Base-by-base conservation (phyloP, 352 stramenopile genomes). In the Pythium brachiatum region DNA sequence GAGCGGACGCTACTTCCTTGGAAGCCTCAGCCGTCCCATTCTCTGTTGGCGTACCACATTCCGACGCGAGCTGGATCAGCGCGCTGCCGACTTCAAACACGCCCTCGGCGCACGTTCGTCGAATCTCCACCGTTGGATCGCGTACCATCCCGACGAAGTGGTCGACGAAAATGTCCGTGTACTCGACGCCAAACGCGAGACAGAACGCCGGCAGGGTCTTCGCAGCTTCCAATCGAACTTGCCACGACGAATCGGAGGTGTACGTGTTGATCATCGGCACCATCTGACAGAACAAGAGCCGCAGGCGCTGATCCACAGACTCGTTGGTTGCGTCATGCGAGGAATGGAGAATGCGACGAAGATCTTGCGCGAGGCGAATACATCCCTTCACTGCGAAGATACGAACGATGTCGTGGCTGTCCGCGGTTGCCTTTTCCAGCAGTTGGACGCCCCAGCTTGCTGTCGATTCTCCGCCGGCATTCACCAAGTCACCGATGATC, bases 261-360 rank as follows among this genome's bases (percentile, higher is more conserved):
- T 93, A 94, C 32, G 83, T 91, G 70, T 94, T 96, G 47, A 96
- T 81, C 78, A 94, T 85, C 6, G 87, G 87, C 51, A 96, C 74
- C 78, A 96, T 90, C 47, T 93, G 82, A 65, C 75, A 82, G 46
- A 86, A 83, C 11, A 94, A 59, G 53, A 96, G 60, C n/a, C 78
- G 83, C 26, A 91, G 61, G 36, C 73, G 64, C 48, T 75, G 20
- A n/a, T 74, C 64, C 29, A 69, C 57, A 31, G 60, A 44, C 50
- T 79, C 67, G 20, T 44, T 50, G 21, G 67, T 69, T 7, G 61
- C 46, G 31, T 74, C 61, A 0, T 36, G 36, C 2, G 57, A 58
- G 0, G 61, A 21, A 31, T 62, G 41, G 31, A 90, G 60, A 31
- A 89, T 74, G n/a, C 69, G 60, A 20, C 78, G 72, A 46, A 95